Base-by-base conservation (phyloP, 2,329 filamentous ascomycete species). In the Dactylellina haptotyla region DNA sequence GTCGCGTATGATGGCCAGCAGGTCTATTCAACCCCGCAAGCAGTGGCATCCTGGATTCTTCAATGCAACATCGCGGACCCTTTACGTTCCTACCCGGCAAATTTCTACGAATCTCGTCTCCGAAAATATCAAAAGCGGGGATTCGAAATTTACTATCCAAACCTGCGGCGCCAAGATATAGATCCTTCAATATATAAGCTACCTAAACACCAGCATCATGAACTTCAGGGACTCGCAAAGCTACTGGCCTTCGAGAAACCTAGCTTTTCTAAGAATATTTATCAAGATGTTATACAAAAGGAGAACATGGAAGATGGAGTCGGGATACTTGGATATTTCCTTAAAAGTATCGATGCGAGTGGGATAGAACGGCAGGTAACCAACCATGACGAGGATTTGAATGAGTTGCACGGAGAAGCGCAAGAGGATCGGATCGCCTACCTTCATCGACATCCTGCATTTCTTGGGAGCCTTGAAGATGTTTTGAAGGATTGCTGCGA, bases 161-260 rank as follows among this genome's bases (percentile, higher is more conserved):
- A 87, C 8, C 83, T 96, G 9, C 89, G 95, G 75, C 87, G 91
- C 16, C 86, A 86, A 12, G 85, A 86, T 4, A 83, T 96, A 58
- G 92, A 96, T 77, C 92, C 92, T 2, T 95, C 91, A 23, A 93
- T 96, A 50, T 96, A 91, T 75, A 92, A 96, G 81, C 84, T 92
- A n/a, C n/a, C n/a, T n/a, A n/a, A n/a, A n/a, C n/a, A n/a, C 54
- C 91, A 88, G 63, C 95, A 96, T 77, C 84, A 85, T 51, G 84
- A 90, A 34, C 93, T 90, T 0, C 83, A 91, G 16, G 92, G 92
- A 0, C 85, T 96, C 16, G 91, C 92, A 26, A 85, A 92, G 45
- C 84, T 96, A 1, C 83, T 96, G 4, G 89, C 96, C 3, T 83
- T 96, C 0, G 92, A 96, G 79, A 88, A 89, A 46, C 83, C 96